Evolutionary conservation across 768 basidiomycete species (phyloP).

Genomic region (Leccinum barrowsii): DNA sequence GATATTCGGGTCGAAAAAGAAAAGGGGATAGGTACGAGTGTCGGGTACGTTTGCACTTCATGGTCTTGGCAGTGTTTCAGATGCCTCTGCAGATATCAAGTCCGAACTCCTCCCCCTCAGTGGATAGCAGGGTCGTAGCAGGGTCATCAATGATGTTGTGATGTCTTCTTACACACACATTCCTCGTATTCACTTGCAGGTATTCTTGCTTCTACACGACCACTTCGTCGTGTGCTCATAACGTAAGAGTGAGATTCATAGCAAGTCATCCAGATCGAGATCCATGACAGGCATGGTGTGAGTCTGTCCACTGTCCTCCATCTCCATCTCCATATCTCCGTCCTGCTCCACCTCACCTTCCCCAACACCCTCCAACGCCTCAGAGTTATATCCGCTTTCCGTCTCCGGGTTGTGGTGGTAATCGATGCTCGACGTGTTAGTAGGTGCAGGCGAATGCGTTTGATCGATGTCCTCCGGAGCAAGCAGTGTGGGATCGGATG

Average conservation of each 20-base stretch:
- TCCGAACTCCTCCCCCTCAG: conserved; percentile 41
- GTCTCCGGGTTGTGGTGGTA: conserved; percentile 35
- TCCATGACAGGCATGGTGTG: conserved; percentile 27
- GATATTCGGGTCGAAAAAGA: conserved; percentile 83
- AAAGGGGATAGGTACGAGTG: conserved; percentile 79
- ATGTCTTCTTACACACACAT: not conserved
- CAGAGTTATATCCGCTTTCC: conserved; percentile 58
- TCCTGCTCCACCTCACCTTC: conserved; percentile 28
- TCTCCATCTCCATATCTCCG: conserved; percentile 20
- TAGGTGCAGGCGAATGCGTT: conserved; percentile 49
- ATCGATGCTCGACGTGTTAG: conserved; percentile 48
- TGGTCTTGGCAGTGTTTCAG: not conserved
- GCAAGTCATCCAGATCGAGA: conserved; percentile 24
- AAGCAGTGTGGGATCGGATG: conserved; percentile 21
- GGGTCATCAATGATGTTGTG: conserved; percentile 7
- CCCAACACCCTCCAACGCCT: conserved; percentile 32
- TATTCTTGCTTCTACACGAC: not conserved
- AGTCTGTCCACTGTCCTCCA: conserved; percentile 19
- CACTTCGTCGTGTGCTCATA: not conserved
- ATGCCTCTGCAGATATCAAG: conserved; percentile 37
- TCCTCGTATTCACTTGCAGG: not conserved
- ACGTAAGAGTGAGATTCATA: conserved; percentile 13
- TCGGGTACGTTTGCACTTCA: conserved; percentile 49
- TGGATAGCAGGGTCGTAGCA: conserved; percentile 28
- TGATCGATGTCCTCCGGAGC: conserved; percentile 32